phyloP scores from a whole-genome alignment of 2,329 filamentous ascomycete genomes.

The Penicillium sumatraense region DNA sequence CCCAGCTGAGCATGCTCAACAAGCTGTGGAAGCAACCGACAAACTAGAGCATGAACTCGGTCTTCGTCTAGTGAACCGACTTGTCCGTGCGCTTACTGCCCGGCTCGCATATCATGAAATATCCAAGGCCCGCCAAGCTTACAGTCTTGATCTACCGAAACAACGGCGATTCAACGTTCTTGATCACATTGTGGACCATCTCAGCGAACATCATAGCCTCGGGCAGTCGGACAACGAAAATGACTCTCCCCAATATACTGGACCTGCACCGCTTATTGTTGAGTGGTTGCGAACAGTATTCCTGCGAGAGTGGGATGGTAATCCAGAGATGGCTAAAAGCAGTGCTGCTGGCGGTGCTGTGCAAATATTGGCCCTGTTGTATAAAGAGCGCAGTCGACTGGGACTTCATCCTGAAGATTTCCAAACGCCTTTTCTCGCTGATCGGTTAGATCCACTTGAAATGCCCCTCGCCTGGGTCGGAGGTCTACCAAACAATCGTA shows the following conservation, averaged over 20 bases:
- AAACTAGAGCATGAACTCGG: constrained; percentile 57
- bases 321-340: constrained; percentile 69
- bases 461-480: constrained; percentile 75
- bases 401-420: constrained; percentile 73
- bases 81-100: constrained; percentile 55
- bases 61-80: constrained; percentile 53
- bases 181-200: constrained; percentile 41
- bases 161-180: constrained; percentile 37
- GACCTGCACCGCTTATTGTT: constrained; percentile 40
- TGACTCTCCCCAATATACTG: constrained; percentile 22
- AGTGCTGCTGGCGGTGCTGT: constrained; percentile 78
- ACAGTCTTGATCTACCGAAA: constrained; percentile 33
- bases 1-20: constrained; percentile 31
- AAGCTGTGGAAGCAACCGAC: constrained; percentile 44
- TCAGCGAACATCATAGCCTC: constrained; percentile 35
- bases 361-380: constrained; percentile 71
- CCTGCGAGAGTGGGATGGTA: constrained; percentile 79
- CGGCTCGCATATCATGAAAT: constrained; percentile 56
- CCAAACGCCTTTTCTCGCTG: constrained; percentile 73
- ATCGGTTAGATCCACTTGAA: constrained; percentile 74
- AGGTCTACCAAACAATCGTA: constrained; percentile 64
- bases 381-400: constrained; percentile 71
- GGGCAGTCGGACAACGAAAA: constrained; percentile 12
- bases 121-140: constrained; percentile 41
- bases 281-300: constrained; percentile 67